phyloP scores from a whole-genome alignment of 1,139 yeast species.

The Blastobotrys apis region DNA sequence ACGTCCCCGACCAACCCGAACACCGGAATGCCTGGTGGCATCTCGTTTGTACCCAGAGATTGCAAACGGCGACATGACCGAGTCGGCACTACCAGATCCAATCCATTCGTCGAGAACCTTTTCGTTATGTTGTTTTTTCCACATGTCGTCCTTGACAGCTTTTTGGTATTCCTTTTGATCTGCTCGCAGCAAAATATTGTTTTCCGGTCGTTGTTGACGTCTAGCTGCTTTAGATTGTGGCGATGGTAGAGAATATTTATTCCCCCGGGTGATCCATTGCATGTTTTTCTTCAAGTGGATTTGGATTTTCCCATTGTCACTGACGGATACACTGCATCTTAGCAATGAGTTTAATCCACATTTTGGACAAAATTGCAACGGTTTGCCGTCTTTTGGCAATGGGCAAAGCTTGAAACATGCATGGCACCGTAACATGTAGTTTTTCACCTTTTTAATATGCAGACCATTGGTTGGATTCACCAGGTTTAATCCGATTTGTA shows the following conservation, averaged over 20 bases:
- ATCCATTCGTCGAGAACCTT: slow-evolving; percentile 82
- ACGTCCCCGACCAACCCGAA: slow-evolving; percentile 78
- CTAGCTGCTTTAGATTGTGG: slow-evolving; percentile 41
- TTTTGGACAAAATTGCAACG: slow-evolving; percentile 88
- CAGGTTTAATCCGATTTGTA: slow-evolving; percentile 83
- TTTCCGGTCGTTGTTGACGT: slow-evolving; percentile 29
- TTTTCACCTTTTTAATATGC: slow-evolving; percentile 79
- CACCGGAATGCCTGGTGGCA: slow-evolving; percentile 55
- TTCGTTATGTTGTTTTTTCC: slow-evolving; percentile 85
- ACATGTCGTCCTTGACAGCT: slow-evolving; percentile 80
- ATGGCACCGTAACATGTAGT: slow-evolving; percentile 93
- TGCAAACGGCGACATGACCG: slow-evolving; percentile 85
- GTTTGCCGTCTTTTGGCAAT: slow-evolving; percentile 67
- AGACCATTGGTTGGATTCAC: slow-evolving; percentile 83
- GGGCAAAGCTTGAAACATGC: slow-evolving; percentile 88
- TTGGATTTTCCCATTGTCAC: slow-evolving; percentile 71
- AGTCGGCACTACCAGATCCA: slow-evolving; percentile 93
- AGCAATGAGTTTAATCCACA: slow-evolving; percentile 92
- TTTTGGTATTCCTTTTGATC: slow-evolving; percentile 92
- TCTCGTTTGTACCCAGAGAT: slow-evolving; percentile 48
- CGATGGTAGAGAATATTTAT: slow-evolving; percentile 62
- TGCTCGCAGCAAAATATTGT: slow-evolving; percentile 58
- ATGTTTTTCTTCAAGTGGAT: slow-evolving; percentile 91
- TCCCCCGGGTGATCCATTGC: slow-evolving; percentile 92
- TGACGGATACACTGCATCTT: slow-evolving; percentile 86